These are phyloP conservation scores for Colletotrichum ledebouriae DNA, from an alignment of 2,329 filamentous ascomycete genomes.

Conservation along the genomic window DNA sequence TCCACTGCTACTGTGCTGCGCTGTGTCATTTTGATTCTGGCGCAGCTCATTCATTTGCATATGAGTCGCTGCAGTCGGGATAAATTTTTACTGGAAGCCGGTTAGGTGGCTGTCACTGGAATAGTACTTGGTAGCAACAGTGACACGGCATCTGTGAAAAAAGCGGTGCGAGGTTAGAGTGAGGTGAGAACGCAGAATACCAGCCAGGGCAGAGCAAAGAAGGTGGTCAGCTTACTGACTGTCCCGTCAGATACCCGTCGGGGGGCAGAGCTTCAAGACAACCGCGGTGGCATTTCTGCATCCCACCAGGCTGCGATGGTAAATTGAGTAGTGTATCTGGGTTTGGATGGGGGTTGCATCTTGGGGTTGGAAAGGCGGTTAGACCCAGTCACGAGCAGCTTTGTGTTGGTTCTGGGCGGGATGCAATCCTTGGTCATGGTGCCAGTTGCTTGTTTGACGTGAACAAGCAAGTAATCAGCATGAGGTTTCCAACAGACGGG, in stretches of 20 bases:
- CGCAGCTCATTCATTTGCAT: neutral
- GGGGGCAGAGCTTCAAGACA: neutral
- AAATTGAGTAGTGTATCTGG: no score
- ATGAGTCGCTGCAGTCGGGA: constrained; percentile 2
- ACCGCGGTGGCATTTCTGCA: neutral
- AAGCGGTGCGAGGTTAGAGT: constrained; percentile 2
- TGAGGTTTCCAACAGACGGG: no score
- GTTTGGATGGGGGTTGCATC: neutral
- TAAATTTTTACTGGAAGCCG: constrained; percentile 1
- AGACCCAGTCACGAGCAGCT: neutral
- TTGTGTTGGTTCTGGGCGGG: constrained; percentile 6
- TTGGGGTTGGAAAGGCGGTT: neutral
- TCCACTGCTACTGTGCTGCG: neutral
- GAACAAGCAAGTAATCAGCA: neutral
- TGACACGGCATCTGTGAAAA: neutral
- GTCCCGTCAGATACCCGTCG: neutral
- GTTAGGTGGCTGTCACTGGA: neutral
- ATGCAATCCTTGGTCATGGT: constrained; percentile 11
- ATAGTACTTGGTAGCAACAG: constrained; percentile 2
- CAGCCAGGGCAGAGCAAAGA: neutral
- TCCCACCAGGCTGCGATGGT: neutral
- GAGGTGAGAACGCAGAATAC: constrained; percentile 11
- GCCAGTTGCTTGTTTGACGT: neutral
- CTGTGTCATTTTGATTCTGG: neutral
- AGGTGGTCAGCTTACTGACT: constrained; percentile 13